A percentile compares a stretch with the other conserved stretches of the same genome.
These are phyloP conservation scores for Apiotrichum gracile DNA, from an alignment of 1,284 basidiomycete species.

Conservation along the genomic window DNA sequence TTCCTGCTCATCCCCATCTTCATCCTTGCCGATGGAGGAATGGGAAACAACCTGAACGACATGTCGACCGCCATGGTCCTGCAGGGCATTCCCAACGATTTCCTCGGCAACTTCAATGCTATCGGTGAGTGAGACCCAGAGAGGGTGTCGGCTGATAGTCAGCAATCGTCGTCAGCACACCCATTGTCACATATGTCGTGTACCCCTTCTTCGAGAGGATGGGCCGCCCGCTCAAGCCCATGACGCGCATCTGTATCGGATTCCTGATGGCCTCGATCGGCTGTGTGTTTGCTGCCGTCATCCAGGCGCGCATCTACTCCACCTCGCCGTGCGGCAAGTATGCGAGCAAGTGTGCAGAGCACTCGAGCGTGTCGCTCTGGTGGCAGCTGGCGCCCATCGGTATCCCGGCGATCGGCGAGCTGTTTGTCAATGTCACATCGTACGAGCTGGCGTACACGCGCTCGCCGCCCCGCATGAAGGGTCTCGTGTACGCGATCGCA, in stretches of 20 bases:
- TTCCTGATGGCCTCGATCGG: slow-evolving; percentile 40
- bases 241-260: slow-evolving; percentile 33
- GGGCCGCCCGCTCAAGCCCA: slow-evolving; percentile 35
- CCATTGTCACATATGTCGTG: slow-evolving; percentile 47
- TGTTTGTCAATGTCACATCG: slow-evolving; percentile 50
- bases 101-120: slow-evolving; percentile 50
- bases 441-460: slow-evolving; percentile 51
- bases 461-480: slow-evolving; percentile 47
- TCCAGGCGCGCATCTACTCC: slow-evolving; percentile 50
- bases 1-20: slow-evolving; percentile 51
- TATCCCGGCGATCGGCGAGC: slow-evolving; percentile 50
- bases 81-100: slow-evolving; percentile 50
- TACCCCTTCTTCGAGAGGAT: slow-evolving; percentile 47
- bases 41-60: slow-evolving; percentile 39
- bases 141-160: too few relatives aligned
- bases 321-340: slow-evolving; percentile 46
- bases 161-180: slow-evolving; percentile 7
- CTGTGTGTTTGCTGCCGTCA: slow-evolving; percentile 49
- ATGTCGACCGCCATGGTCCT: slow-evolving; percentile 48
- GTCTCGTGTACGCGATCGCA: slow-evolving; percentile 42
- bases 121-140: slow-evolving; percentile 25
- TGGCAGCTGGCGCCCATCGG: slow-evolving; percentile 48
- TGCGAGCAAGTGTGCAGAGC: slow-evolving; percentile 39
- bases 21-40: slow-evolving; percentile 44
- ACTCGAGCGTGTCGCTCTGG: slow-evolving; percentile 34